Conservation (phyloP, 805 yeast genomes). For the Candida maesae region DNA sequence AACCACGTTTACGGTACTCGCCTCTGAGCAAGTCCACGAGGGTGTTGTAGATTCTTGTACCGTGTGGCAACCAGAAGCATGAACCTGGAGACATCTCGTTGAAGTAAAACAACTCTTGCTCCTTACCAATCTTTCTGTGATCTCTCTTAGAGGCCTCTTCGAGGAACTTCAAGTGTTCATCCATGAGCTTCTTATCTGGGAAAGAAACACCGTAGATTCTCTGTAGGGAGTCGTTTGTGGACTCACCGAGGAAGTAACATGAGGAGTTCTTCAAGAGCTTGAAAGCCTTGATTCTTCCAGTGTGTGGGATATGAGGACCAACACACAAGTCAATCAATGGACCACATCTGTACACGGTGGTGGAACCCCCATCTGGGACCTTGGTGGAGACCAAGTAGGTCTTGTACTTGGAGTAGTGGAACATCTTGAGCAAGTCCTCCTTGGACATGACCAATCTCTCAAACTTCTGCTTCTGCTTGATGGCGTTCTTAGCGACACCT, state of each 20-base stretch:
- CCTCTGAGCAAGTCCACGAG: slow-evolving; percentile 72
- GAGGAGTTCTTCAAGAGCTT: slow-evolving; percentile 94
- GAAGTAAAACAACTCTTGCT: slow-evolving; percentile 93
- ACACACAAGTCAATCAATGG: slow-evolving; percentile 94
- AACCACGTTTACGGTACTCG: slow-evolving; percentile 91
- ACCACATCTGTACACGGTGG: slow-evolving; percentile 98
- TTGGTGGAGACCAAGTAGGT: slow-evolving; percentile 80
- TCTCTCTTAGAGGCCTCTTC: slow-evolving; percentile 96
- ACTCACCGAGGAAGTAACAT: slow-evolving; percentile 92
- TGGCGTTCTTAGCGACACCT: slow-evolving; percentile 80
- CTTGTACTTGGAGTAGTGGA: slow-evolving; percentile 93
- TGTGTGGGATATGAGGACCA: slow-evolving; percentile 97
- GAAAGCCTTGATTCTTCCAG: slow-evolving; percentile 93
- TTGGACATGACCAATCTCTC: slow-evolving; percentile 91
- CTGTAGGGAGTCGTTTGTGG: slow-evolving; percentile 90
- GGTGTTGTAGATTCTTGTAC: slow-evolving; percentile 93
- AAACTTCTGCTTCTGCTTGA: slow-evolving; percentile 92
- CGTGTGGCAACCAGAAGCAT: slow-evolving; percentile 98
- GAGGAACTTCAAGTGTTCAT: slow-evolving; percentile 88
- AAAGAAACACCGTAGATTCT: slow-evolving; percentile 96
- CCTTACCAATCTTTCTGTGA: slow-evolving; percentile 94
- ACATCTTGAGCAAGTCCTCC: slow-evolving; percentile 89
- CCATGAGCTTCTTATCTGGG: slow-evolving; percentile 97
- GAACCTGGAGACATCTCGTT: slow-evolving; percentile 97
- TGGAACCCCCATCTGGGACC: slow-evolving; percentile 92